phyloP scores from a whole-genome alignment of 108 stramenopile species.

The Nitzschia inconspicua region DNA sequence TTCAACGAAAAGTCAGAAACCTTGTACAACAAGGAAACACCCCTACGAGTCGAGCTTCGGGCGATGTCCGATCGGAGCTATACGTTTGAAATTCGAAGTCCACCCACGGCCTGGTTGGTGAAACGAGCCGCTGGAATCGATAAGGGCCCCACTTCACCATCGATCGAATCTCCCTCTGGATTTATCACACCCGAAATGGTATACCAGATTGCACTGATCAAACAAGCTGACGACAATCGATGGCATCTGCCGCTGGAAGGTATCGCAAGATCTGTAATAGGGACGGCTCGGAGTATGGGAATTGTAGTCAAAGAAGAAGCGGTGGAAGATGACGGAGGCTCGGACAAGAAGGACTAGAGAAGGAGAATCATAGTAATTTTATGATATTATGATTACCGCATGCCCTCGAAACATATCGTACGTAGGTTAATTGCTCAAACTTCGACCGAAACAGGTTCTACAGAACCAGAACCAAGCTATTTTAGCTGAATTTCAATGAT shows the following conservation, averaged over 20 bases:
- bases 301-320: slow-evolving; percentile 35
- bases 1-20: slow-evolving; percentile 85
- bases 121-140: slow-evolving; percentile 71
- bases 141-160: slow-evolving; percentile 68
- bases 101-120: slow-evolving; percentile 83
- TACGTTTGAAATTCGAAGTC: slow-evolving; percentile 76
- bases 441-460: no score
- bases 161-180: slow-evolving; percentile 45
- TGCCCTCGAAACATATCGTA: no score
- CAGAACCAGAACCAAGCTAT: no score
- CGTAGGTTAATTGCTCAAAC: no score
- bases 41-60: slow-evolving; percentile 64
- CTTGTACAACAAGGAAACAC: slow-evolving; percentile 67
- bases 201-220: slow-evolving; percentile 91
- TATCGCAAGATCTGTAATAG: slow-evolving; percentile 75
- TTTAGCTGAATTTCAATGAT: no score
- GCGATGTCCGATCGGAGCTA: slow-evolving; percentile 84
- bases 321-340: no score
- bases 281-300: slow-evolving; percentile 82
- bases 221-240: slow-evolving; percentile 74
- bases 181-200: slow-evolving; percentile 85
- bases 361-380: no score
- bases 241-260: slow-evolving; percentile 81
- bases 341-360: no score
- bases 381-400: no score